phyloP scores from a whole-genome alignment of 2,329 filamentous ascomycete genomes.

The Venturia carpophila region DNA sequence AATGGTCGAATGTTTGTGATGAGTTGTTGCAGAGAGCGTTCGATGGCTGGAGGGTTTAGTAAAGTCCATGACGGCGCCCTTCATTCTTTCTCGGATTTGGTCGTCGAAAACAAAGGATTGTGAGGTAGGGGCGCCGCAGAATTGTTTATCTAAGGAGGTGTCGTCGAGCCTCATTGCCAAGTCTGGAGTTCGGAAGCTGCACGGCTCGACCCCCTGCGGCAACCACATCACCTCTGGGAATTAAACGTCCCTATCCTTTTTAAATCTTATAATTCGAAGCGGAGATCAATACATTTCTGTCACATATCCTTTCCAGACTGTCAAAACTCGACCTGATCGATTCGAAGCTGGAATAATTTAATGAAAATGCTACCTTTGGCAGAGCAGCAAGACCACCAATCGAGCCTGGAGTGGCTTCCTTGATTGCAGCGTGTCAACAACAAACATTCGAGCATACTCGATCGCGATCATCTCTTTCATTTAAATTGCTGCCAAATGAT shows the following conservation, averaged over 20 bases:
- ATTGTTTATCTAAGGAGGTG: not conserved
- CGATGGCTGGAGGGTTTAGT: not conserved
- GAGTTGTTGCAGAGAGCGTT: not conserved
- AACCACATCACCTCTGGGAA: not conserved
- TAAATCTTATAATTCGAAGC: not conserved
- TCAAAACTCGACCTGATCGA: not conserved
- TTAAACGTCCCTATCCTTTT: not conserved
- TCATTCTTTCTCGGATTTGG: not conserved
- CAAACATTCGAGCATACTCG: not conserved
- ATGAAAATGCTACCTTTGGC: too few relatives aligned
- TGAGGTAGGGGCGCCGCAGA: constrained; percentile 5
- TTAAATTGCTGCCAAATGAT: not conserved
- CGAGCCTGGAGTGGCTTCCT: not conserved
- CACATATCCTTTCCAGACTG: not conserved
- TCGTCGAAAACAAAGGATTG: not conserved
- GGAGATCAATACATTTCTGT: not conserved
- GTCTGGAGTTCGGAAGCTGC: not conserved
- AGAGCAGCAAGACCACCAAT: too few relatives aligned
- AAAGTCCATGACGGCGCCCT: not conserved
- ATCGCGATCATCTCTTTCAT: constrained; percentile 9
- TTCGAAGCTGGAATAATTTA: not conserved
- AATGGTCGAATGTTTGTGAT: constrained; percentile 7
- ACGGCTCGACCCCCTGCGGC: constrained; percentile 1
- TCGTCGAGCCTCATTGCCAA: constrained; percentile 4
- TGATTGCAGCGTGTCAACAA: not conserved